phyloP scores from a whole-genome alignment of 2,329 filamentous ascomycete species.

The Scedosporium boydii region DNA sequence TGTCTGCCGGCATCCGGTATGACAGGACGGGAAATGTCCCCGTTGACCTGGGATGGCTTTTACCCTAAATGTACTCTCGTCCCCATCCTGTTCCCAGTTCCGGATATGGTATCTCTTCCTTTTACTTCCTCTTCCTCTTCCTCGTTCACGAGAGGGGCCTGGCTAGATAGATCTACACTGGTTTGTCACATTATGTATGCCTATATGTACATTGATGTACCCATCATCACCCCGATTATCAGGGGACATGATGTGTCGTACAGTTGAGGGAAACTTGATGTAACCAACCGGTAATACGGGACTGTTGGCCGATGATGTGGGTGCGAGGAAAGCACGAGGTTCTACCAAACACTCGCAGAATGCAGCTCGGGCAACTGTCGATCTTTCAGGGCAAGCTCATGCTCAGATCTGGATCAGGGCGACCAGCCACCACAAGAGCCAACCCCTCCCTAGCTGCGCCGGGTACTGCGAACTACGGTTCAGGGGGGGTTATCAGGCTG shows the following conservation, averaged over 20 bases:
- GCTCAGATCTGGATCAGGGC: background rate
- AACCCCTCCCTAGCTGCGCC: too few species aligned
- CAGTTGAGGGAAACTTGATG: conserved; percentile 5
- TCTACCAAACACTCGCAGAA: background rate
- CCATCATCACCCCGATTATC: background rate
- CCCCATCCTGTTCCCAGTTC: background rate
- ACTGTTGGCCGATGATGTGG: background rate
- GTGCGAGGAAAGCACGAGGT: background rate
- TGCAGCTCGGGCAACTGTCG: background rate
- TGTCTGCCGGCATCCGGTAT: conserved; percentile 3
- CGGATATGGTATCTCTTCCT: background rate
- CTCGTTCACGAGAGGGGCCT: background rate
- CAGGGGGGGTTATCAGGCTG: background rate
- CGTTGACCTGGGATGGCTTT: conserved; percentile 5
- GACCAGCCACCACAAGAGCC: too few species aligned
- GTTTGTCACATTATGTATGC: background rate
- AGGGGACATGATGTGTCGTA: background rate
- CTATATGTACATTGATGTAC: background rate
- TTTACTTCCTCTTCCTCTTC: background rate
- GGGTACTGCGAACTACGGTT: too few species aligned
- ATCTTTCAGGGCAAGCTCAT: background rate
- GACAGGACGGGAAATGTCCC: conserved; percentile 2
- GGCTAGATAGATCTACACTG: background rate
- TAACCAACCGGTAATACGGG: background rate
- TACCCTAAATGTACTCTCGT: background rate